Conservation (phyloP, 2,329 filamentous ascomycete genomes). For the Pseudogymnoascus sp. region DNA sequence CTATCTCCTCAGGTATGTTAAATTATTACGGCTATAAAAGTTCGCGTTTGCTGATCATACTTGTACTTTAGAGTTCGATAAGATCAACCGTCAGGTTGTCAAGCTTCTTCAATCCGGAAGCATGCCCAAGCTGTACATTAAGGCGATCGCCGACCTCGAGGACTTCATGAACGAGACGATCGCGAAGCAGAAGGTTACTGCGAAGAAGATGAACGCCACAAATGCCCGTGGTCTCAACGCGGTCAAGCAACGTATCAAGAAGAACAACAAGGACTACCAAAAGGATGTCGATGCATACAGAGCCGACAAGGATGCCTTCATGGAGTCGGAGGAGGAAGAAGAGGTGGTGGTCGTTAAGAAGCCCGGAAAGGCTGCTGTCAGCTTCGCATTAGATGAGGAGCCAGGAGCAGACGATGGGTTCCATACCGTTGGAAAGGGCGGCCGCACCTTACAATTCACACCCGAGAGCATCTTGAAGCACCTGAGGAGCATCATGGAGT, state of each 20-base stretch:
- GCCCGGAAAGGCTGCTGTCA: constrained; percentile 44
- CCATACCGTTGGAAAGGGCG: constrained; percentile 78
- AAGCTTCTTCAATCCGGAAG: constrained; percentile 72
- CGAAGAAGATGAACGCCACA: constrained; percentile 98
- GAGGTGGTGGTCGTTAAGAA: constrained; percentile 46
- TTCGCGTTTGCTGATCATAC: not conserved
- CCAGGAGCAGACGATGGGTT: constrained; percentile 77
- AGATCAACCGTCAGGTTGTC: constrained; percentile 76
- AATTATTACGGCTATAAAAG: not conserved
- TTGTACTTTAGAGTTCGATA: constrained; percentile 69
- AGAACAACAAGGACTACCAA: constrained; percentile 94
- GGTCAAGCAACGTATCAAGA: constrained; percentile 97
- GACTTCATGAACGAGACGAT: constrained; percentile 90
- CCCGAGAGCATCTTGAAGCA: constrained; percentile 98
- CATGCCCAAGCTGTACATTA: constrained; percentile 85
- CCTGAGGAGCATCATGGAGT: constrained; percentile 84
- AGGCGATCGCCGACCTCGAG: constrained; percentile 87
- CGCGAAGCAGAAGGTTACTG: constrained; percentile 89
- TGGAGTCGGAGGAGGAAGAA: constrained; percentile 76
- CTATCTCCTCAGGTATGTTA: constrained; percentile 73
- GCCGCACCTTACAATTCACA: constrained; percentile 83
- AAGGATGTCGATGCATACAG: constrained; percentile 81
- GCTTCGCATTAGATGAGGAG: constrained; percentile 43
- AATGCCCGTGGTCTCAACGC: constrained; percentile 91
- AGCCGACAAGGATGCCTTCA: constrained; percentile 75